Conservation (phyloP, 345 rosid genomes). For the Citrus glauca region DNA sequence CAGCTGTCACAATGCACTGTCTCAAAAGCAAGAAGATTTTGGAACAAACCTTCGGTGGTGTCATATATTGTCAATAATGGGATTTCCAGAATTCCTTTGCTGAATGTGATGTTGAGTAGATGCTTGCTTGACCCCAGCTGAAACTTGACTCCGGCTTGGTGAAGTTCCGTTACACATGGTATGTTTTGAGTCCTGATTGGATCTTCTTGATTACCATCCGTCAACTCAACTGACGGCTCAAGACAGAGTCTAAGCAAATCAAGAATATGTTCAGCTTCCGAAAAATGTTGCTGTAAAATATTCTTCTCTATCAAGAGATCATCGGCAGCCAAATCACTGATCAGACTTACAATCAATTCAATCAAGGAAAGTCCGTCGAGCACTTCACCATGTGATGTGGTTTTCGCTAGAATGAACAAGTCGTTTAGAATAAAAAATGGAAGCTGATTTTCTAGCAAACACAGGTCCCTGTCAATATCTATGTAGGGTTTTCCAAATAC, state of each 20-base stretch:
- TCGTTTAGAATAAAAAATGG: conserved; percentile 22
- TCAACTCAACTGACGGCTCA: neutral
- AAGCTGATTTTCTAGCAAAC: conserved; percentile 25
- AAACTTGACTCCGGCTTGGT: conserved; percentile 5
- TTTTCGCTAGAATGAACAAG: neutral
- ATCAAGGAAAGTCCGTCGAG: neutral
- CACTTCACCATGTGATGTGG: too few species aligned
- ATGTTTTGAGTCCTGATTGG: too few species aligned
- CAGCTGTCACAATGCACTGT: neutral
- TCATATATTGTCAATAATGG: neutral
- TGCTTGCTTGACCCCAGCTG: neutral
- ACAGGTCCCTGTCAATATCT: neutral
- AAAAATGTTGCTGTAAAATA: neutral
- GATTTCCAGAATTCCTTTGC: neutral
- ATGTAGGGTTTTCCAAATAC: conserved; percentile 1
- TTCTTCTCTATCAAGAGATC: neutral
- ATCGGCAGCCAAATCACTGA: neutral
- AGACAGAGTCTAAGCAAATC: neutral
- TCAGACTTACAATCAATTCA: neutral
- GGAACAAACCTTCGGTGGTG: neutral
- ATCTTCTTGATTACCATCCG: too few species aligned
- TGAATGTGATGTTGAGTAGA: neutral
- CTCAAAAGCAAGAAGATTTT: neutral
- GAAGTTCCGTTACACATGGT: neutral
- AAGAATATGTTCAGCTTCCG: neutral